Conservation (phyloP, 495 filamentous ascomycete species). For the Mytilinidion resinicola region DNA sequence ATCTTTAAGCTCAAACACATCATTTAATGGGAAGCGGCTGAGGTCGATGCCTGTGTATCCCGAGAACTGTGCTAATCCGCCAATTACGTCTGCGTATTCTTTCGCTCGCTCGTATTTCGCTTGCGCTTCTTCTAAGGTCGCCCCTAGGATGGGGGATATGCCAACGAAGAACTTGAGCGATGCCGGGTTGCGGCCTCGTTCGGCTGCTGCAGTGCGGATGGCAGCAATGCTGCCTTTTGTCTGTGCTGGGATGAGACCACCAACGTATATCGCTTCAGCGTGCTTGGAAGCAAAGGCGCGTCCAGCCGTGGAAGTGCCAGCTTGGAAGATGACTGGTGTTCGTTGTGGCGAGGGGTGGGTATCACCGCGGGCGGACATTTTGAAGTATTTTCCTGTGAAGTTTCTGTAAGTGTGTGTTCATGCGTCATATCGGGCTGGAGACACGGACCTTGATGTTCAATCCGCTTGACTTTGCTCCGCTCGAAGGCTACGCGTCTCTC, state of each 20-base stretch:
- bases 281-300: too few relatives aligned
- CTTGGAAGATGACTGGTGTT: too few relatives aligned
- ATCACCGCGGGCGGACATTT: too few relatives aligned
- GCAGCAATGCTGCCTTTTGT: constrained; percentile 35
- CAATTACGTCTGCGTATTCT: constrained; percentile 46
- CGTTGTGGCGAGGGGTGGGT: too few relatives aligned
- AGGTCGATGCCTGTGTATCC: constrained; percentile 54
- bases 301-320: too few relatives aligned
- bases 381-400: too few relatives aligned
- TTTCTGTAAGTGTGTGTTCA: too few relatives aligned
- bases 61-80: constrained; percentile 50
- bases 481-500: too few relatives aligned
- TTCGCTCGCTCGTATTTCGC: constrained; percentile 47
- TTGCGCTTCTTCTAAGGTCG: constrained; percentile 48
- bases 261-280: too few relatives aligned
- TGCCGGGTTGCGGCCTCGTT: constrained; percentile 41
- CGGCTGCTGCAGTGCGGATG: constrained; percentile 43
- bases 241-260: constrained; percentile 35
- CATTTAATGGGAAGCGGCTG: constrained; percentile 46
- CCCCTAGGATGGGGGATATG: constrained; percentile 46
- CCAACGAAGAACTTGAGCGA: constrained; percentile 50
- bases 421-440: too few relatives aligned
- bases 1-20: constrained; percentile 33
- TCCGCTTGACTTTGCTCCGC: too few relatives aligned
- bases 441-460: too few relatives aligned